Evolutionary conservation across 2,329 filamentous ascomycete genomes (phyloP), one percentile per base, ranked within the genome.

Genomic region (Leptodontidium sp.): DNA sequence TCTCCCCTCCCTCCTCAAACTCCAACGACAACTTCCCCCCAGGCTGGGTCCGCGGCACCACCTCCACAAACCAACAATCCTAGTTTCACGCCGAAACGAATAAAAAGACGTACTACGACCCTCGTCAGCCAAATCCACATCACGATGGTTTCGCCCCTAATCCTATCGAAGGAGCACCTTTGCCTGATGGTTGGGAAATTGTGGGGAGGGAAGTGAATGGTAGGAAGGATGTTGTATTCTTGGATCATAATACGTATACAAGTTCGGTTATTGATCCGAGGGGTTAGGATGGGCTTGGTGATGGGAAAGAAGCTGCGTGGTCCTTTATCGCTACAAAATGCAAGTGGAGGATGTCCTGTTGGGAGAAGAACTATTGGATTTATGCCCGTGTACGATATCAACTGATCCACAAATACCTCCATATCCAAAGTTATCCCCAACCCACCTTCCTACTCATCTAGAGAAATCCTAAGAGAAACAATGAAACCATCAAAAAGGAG

Each of bases 181-280:
- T 66, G 47, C 64, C 64, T 2, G 47, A 61, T 29, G 64, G 57
- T 4, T 66, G 64, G 47, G 64, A 66, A 26, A 32, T 66, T 9
- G 40, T 65, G 4, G 63, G 63, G n/a, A 32, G 52, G 17, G 43
- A 45, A 14, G 61, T 50, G 4, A 47, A 61, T 21, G 64, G 45
- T 4, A 64, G 35, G 32, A 53, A 43, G 6, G 57, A 61, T 50
- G 45, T 66, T 14, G 55, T 61, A 35, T 66, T 21, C 35, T 35
- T 66, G 17, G 40, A 66, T 53, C 64, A 66, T 61, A 66, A 53
- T 40, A 61, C 47, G 0, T 57, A 61, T 61, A 45, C 8, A 1
- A 58, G 53, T 40, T 21, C 53, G 7, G n/a, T 6, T 50, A 11
- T 24, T 24, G n/a, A 50, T 12, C 47, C 21, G 5, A 50, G 47